Evolutionary conservation across 495 filamentous ascomycete genomes (phyloP).

Genomic region (Hypoxylon lenormandii): DNA sequence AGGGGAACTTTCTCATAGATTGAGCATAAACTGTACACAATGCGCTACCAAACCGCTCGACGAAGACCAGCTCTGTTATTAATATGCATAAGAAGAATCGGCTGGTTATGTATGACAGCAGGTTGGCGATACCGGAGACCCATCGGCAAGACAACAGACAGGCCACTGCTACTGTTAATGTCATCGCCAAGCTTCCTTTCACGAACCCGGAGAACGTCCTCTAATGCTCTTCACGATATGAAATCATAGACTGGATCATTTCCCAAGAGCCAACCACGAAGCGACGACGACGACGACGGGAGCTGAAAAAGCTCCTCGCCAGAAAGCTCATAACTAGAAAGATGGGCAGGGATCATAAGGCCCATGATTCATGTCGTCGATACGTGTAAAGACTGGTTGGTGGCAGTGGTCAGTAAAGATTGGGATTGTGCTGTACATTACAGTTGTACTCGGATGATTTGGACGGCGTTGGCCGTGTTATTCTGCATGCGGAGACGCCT

Average conservation of each 20-base stretch:
- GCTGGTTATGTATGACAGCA: slow-evolving; percentile 25
- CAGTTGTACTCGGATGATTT: slow-evolving; percentile 51
- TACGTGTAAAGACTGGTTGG: slow-evolving; percentile 49
- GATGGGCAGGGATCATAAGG: slow-evolving; percentile 37
- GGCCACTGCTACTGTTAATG: background rate
- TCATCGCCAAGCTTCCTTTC: slow-evolving; percentile 9
- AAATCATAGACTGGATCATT: slow-evolving; percentile 12
- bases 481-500: slow-evolving; percentile 42
- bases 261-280: slow-evolving; percentile 11
- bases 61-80: slow-evolving; percentile 2
- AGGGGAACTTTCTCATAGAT: slow-evolving; percentile 2
- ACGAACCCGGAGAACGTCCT: background rate
- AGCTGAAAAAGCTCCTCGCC: slow-evolving; percentile 26
- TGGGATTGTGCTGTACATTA: slow-evolving; percentile 44
- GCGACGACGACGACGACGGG: slow-evolving; percentile 17
- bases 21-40: slow-evolving; percentile 15
- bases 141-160: slow-evolving; percentile 4
- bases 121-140: slow-evolving; percentile 41
- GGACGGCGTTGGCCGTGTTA: slow-evolving; percentile 33
- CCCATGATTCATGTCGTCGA: slow-evolving; percentile 42
- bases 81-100: slow-evolving; percentile 17
- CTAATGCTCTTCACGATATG: background rate
- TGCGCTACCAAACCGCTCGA: slow-evolving; percentile 2
- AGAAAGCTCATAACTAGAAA: too few species aligned
- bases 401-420: slow-evolving; percentile 32